These are phyloP conservation scores for Coriolopsis trogii DNA, from an alignment of 1,284 basidiomycete genomes.

Conservation along the genomic window DNA sequence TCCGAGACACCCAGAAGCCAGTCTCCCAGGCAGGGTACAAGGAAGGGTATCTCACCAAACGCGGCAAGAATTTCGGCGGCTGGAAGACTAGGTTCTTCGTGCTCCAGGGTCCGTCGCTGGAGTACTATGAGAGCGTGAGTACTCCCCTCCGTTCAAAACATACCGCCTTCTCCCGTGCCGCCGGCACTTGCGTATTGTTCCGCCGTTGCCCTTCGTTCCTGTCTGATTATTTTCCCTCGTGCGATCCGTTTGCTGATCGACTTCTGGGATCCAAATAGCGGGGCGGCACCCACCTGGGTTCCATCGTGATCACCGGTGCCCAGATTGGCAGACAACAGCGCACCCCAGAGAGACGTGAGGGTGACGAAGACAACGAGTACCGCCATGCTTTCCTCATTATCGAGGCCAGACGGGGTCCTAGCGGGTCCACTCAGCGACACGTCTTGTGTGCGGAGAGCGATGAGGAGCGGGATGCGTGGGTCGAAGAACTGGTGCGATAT, in stretches of 20 bases:
- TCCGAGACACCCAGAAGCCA: slow-evolving; percentile 72
- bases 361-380: slow-evolving; percentile 90
- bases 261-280: slow-evolving; percentile 53
- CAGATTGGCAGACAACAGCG: slow-evolving; percentile 80
- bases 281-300: slow-evolving; percentile 88
- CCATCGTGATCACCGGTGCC: slow-evolving; percentile 84
- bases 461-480: slow-evolving; percentile 91
- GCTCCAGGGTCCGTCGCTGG: slow-evolving; percentile 82
- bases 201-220: neutral
- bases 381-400: slow-evolving; percentile 97
- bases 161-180: neutral
- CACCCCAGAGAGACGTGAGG: slow-evolving; percentile 45
- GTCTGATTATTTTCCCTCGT: neutral
- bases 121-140: slow-evolving; percentile 94
- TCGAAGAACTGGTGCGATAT: slow-evolving; percentile 89
- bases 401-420: slow-evolving; percentile 76
- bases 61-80: slow-evolving; percentile 95
- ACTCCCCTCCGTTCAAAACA: slow-evolving; percentile 7
- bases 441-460: slow-evolving; percentile 97
- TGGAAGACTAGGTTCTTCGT: slow-evolving; percentile 98
- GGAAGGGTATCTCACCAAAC: slow-evolving; percentile 95
- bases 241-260: slow-evolving; percentile 12
- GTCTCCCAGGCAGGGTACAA: slow-evolving; percentile 85
- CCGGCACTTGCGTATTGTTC: neutral
- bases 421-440: slow-evolving; percentile 78